A percentile compares a stretch with the other conserved stretches of the same genome.
These are phyloP conservation scores for Laburnicola sp. DNA, from an alignment of 2,329 filamentous ascomycete genomes.

Conservation along the genomic window DNA sequence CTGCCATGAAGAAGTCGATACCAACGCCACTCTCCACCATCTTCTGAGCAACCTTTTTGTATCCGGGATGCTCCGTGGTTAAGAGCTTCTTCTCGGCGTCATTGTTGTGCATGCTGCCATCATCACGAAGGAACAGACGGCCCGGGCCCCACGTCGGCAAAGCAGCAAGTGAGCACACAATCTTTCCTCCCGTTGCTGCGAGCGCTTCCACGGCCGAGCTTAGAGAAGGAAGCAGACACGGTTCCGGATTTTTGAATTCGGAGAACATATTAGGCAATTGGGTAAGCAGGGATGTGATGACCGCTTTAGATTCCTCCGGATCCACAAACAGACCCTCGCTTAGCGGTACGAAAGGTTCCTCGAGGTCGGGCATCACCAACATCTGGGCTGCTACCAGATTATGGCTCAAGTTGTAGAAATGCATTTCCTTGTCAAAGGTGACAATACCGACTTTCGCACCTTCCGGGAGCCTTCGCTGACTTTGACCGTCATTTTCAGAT, in stretches of 20 bases:
- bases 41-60: slow-evolving; percentile 82
- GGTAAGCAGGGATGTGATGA: slow-evolving; percentile 85
- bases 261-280: slow-evolving; percentile 85
- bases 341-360: slow-evolving; percentile 92
- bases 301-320: slow-evolving; percentile 81
- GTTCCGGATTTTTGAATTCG: slow-evolving; percentile 85
- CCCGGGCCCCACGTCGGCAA: slow-evolving; percentile 92
- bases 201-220: slow-evolving; percentile 84
- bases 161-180: slow-evolving; percentile 83
- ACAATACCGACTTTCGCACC: slow-evolving; percentile 91
- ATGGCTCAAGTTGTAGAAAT: slow-evolving; percentile 93
- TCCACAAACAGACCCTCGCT: slow-evolving; percentile 94
- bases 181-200: slow-evolving; percentile 85
- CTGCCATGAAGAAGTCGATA: slow-evolving; percentile 90
- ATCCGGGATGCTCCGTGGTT: slow-evolving; percentile 84
- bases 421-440: slow-evolving; percentile 93
- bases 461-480: slow-evolving; percentile 64
- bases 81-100: slow-evolving; percentile 93
- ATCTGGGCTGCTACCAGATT: slow-evolving; percentile 87
- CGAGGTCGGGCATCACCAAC: slow-evolving; percentile 97
- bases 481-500: slow-evolving; percentile 53
- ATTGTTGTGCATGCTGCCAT: slow-evolving; percentile 76
- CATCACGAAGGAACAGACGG: slow-evolving; percentile 80
- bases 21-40: slow-evolving; percentile 87
- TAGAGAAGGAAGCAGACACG: slow-evolving; percentile 80